Base-by-base conservation (phyloP, 768 basidiomycete genomes). In the Mycena galopus region DNA sequence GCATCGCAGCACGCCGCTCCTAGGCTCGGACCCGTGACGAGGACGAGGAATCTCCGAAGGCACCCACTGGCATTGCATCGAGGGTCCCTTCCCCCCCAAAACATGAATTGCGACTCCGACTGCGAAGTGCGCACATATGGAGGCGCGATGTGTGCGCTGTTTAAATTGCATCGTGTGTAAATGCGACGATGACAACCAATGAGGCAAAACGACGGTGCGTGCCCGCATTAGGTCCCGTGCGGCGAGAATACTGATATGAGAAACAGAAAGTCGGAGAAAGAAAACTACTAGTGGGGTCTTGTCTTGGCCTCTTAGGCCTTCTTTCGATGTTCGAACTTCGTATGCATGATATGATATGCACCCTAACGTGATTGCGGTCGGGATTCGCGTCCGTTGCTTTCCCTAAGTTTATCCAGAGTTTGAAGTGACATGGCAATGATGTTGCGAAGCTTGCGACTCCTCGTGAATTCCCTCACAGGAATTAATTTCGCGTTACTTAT, bases 151-250 rank as follows among this genome's bases (percentile, higher is more conserved):
- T 47, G 21, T 39, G 17, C 39, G 12, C 39, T 39, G 17, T 16
- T n/a, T 47, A 8, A 47, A 47, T 10, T 21, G n/a, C 55, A n/a
- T 17, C 19, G 55, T 32, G 55, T 30, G 5, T 16, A 5, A n/a
- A 44, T 21, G 44, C 9, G 19, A 8, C 59, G n/a, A n/a, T n/a
- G n/a, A n/a, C n/a, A n/a, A n/a, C 10, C 37, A 42, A 25, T 25
- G 27, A 61, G 29, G 60, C 29, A 42, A 61, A 61, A 44, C 17
- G 29, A 42, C 23, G 39, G 4, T n/a, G 12, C 10, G 33, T 32
- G 57, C 8, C 60, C 42, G 60, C 21, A 61, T 61, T 61, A 21
- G 42, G 60, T 47, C 60, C 25, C 29, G 19, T 30, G 60, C 39
- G 42, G 59, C 59, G 17, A 47, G n/a, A 47, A 37, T 16, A 37